A percentile compares a stretch with the other conserved stretches of the same genome.
Evolutionary conservation across 1,139 yeast species (phyloP).

Genomic region (Nadsonia starkeyi-henricii): DNA sequence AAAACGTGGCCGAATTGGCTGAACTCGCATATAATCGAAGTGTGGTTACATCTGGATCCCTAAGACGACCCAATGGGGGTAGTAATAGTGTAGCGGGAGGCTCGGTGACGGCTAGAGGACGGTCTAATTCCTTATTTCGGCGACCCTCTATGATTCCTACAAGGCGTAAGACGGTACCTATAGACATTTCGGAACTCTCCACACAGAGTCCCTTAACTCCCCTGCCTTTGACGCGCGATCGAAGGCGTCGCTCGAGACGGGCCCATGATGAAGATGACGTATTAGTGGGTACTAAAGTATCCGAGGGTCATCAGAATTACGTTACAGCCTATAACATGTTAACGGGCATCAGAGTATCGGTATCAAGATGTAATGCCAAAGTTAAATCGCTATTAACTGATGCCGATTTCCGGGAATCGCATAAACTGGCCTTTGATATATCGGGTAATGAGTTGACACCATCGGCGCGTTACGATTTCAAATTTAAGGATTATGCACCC

Average conservation of each 20-base stretch:
- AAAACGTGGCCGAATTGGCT: too few relatives aligned
- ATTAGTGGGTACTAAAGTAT: constrained; percentile 65
- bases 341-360: constrained; percentile 95
- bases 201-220: too few relatives aligned
- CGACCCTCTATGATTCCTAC: too few relatives aligned
- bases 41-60: too few relatives aligned
- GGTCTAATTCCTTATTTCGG: too few relatives aligned
- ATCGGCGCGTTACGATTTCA: constrained; percentile 84
- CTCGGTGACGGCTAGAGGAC: too few relatives aligned
- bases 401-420: constrained; percentile 52
- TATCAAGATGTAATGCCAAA: constrained; percentile 73
- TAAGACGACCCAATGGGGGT: too few relatives aligned
- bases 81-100: too few relatives aligned
- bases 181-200: too few relatives aligned
- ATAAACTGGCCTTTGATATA: constrained; percentile 73
- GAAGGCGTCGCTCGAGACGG: constrained; percentile 27
- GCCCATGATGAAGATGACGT: constrained; percentile 45
- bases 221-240: constrained; percentile 18
- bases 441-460: constrained; percentile 87
- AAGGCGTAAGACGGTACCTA: too few relatives aligned
- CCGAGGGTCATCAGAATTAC: constrained; percentile 86
- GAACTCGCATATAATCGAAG: too few relatives aligned
- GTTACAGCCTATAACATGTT: constrained; percentile 94
- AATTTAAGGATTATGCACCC: constrained; percentile 91
- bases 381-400: constrained; percentile 58